Evolutionary conservation across 2,329 filamentous ascomycete species (phyloP).

Genomic region (Pezicula neosporulosa): DNA sequence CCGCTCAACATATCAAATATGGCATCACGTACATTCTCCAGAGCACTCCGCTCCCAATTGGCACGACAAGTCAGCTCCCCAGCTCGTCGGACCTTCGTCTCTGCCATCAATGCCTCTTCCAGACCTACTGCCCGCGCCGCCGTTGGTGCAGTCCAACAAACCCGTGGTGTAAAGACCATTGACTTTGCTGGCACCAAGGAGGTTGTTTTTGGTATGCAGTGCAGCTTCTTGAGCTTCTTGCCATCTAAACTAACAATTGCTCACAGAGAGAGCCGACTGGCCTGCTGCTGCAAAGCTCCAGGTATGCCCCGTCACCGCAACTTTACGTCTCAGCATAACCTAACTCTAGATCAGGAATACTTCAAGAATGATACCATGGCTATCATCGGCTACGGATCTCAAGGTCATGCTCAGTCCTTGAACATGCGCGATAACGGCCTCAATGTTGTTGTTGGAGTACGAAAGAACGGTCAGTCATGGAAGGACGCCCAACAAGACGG

Average conservation of each 20-base stretch:
- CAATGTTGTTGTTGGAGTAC: constrained; percentile 98
- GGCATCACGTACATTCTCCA: constrained; percentile 74
- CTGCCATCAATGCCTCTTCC: constrained; percentile 53
- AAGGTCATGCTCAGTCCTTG: constrained; percentile 98
- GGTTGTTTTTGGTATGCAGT: constrained; percentile 77
- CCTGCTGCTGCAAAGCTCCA: constrained; percentile 95
- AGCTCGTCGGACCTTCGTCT: constrained; percentile 59
- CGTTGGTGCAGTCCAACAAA: constrained; percentile 47
- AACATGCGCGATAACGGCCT: constrained; percentile 99
- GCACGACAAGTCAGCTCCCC: constrained; percentile 61
- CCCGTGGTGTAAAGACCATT: constrained; percentile 94
- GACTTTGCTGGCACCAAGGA: constrained; percentile 97
- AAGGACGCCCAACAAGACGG: constrained; percentile 95
- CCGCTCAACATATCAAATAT: constrained; percentile 46
- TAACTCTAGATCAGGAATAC: constrained; percentile 66
- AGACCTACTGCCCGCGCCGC: constrained; percentile 47
- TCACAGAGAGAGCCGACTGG: constrained; percentile 93
- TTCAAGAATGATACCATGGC: constrained; percentile 99
- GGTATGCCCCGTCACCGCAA: constrained; percentile 43
- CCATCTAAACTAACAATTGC: constrained; percentile 18
- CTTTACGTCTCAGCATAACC: constrained; percentile 9
- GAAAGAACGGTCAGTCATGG: constrained; percentile 98
- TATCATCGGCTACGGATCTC: constrained; percentile 96
- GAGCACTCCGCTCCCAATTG: constrained; percentile 60
- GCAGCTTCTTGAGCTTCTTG: not conserved